These are phyloP conservation scores for Radiomyces spectabilis DNA, from an alignment of 192 early-diverging fungal genomes.

Conservation along the genomic window DNA sequence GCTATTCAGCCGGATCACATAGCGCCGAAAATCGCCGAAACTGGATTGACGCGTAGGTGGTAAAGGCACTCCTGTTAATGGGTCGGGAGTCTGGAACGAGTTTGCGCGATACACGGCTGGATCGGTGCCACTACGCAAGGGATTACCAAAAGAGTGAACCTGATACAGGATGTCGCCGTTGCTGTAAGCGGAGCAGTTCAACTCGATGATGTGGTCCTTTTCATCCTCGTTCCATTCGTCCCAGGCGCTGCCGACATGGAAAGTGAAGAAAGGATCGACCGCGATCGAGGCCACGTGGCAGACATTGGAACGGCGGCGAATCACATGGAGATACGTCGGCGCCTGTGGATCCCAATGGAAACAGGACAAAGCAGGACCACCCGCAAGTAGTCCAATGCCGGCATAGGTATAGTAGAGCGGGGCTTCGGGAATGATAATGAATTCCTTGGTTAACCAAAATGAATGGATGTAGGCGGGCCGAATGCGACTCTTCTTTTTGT, in stretches of 20 bases:
- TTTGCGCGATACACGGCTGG: background rate
- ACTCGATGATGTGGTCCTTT: background rate
- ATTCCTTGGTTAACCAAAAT: conserved; percentile 47
- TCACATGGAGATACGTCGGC: conserved; percentile 35
- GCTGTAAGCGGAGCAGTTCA: conserved; percentile 34
- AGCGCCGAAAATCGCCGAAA: conserved; percentile 4
- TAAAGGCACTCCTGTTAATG: background rate
- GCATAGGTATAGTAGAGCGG: conserved; percentile 33
- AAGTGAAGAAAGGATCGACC: conserved; percentile 37
- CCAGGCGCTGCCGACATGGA: conserved; percentile 44
- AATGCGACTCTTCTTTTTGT: background rate
- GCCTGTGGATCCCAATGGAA: conserved; percentile 37
- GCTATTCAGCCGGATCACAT: background rate
- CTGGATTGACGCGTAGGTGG: background rate
- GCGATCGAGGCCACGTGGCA: conserved; percentile 42
- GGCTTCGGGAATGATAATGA: conserved; percentile 44
- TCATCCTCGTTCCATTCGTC: conserved; percentile 45
- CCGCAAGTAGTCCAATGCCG: conserved; percentile 29
- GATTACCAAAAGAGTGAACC: background rate
- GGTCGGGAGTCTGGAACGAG: background rate
- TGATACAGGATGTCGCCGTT: conserved; percentile 10
- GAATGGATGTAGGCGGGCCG: conserved; percentile 43
- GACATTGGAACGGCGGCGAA: conserved; percentile 22
- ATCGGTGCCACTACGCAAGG: background rate
- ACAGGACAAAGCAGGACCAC: conserved; percentile 17